Base-by-base conservation (phyloP, 2,329 filamentous ascomycete genomes). In the Xylariaceae sp. region DNA sequence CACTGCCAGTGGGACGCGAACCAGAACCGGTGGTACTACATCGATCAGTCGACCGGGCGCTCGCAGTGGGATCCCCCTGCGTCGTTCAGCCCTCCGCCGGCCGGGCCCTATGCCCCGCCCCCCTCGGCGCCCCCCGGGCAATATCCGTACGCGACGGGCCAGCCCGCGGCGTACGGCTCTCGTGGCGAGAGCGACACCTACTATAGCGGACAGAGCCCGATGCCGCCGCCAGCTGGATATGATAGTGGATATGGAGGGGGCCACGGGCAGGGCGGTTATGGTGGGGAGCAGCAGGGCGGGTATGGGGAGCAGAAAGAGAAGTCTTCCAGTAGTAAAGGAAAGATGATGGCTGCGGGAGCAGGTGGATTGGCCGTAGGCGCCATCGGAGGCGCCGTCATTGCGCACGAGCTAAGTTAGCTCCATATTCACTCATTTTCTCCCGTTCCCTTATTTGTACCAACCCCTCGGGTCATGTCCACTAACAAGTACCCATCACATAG, bases 301-400 rank as follows among this genome's bases (percentile, higher is more conserved):
- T 37, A 37, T 16, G 47, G 32, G 56, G 68, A 75, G 40, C 65
- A 72, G 58, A 70, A 75, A 64, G 65, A 68, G 44, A 69, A 70
- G 21, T 75, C 77, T 48, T 75, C 78, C n/a, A 76, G 74, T 51
- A 78, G 77, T 23, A 16, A 12, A 37, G 32, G 32, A 37, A 79
- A 79, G 67, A 74, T 83, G 66, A 69, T 85, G 16, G 75, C 81
- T 23, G 82, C 77, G 14, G 84, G 79, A 50, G 79, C 80, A 7
- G 84, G 77, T 40, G 84, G 84, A 65, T 57, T 85, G n/a, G 83
- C 81, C 0, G 71, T 79, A 14, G 81, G 81, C 61, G 79, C 76
- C 40, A 64, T 83, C 23, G 84, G 80, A 12, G 83, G 83, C 44
- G 84, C 81, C 3, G 65, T 83, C 41, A 70, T 86, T 52, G 79